phyloP scores from a whole-genome alignment of 306 rosid species.

The Canavalia ensiformis region DNA sequence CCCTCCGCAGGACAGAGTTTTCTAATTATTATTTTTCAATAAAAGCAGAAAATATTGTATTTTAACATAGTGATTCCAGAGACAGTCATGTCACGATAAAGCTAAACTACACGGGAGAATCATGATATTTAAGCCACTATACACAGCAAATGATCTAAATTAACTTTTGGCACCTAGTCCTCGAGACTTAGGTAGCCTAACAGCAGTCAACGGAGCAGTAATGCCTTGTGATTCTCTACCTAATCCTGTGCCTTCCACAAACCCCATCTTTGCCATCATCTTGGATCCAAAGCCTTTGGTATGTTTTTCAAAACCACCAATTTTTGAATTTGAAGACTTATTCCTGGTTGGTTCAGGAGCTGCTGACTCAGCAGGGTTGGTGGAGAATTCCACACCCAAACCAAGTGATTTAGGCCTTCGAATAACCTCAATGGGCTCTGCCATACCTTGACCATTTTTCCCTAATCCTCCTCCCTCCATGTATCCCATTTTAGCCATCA shows the following conservation, averaged over 20 bases:
- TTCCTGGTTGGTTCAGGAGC: slow-evolving; percentile 43
- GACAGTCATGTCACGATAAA: slow-evolving; percentile 31
- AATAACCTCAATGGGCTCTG: slow-evolving; percentile 80
- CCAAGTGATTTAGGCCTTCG: slow-evolving; percentile 95
- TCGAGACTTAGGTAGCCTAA: slow-evolving; percentile 74
- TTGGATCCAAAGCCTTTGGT: slow-evolving; percentile 94
- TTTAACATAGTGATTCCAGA: slow-evolving; percentile 17
- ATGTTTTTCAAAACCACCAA: slow-evolving; percentile 85
- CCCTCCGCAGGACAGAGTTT: slow-evolving; percentile 5
- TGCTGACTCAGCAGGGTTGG: slow-evolving; percentile 42
- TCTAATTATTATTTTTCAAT: neutral
- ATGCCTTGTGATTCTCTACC: slow-evolving; percentile 88
- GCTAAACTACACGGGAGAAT: slow-evolving; percentile 19
- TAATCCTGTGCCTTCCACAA: slow-evolving; percentile 84
- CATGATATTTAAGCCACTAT: neutral
- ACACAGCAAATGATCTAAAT: slow-evolving; percentile 33
- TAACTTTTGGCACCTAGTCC: slow-evolving; percentile 82
- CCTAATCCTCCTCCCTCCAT: slow-evolving; percentile 88
- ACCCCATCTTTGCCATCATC: slow-evolving; percentile 97
- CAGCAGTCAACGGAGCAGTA: slow-evolving; percentile 74
- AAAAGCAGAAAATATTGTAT: neutral
- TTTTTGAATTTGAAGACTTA: slow-evolving; percentile 46
- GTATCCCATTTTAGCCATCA: slow-evolving; percentile 98
- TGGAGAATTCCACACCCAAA: slow-evolving; percentile 79
- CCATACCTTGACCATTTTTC: slow-evolving; percentile 83